Evolutionary conservation across 306 rosid genomes (phyloP).

Genomic region (Neltuma alba): DNA sequence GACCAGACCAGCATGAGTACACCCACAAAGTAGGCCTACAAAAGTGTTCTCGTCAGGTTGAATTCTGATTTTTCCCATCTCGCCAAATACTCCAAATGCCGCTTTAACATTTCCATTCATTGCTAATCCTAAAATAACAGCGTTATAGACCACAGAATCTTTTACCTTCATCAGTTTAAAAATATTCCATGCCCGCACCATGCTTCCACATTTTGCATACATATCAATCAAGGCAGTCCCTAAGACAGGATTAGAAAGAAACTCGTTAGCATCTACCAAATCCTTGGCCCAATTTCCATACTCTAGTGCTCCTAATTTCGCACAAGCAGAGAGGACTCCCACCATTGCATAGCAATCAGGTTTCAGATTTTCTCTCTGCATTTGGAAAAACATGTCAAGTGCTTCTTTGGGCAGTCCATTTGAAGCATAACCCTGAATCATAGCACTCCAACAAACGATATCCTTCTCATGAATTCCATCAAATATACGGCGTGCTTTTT

Average conservation of each 20-base stretch:
- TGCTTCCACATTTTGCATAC: slow-evolving; percentile 74
- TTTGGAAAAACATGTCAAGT: slow-evolving; percentile 59
- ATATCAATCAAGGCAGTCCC: slow-evolving; percentile 78
- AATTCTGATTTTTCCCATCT: slow-evolving; percentile 61
- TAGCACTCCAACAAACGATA: slow-evolving; percentile 70
- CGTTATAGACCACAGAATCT: slow-evolving; percentile 69
- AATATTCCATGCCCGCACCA: slow-evolving; percentile 57
- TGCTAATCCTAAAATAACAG: slow-evolving; percentile 64
- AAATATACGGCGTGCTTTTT: slow-evolving; percentile 47
- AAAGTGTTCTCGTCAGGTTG: slow-evolving; percentile 66
- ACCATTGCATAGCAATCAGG: slow-evolving; percentile 75
- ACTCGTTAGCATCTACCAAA: slow-evolving; percentile 54
- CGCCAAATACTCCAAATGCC: slow-evolving; percentile 66
- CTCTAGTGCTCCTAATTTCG: slow-evolving; percentile 64
- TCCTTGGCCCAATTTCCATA: slow-evolving; percentile 63
- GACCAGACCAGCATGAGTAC: slow-evolving; percentile 77
- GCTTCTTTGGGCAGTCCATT: slow-evolving; percentile 69
- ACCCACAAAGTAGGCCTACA: slow-evolving; percentile 69
- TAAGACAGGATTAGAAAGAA: slow-evolving; percentile 56
- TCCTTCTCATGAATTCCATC: slow-evolving; percentile 64
- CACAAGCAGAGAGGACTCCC: slow-evolving; percentile 69
- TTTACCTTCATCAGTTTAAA: slow-evolving; percentile 58
- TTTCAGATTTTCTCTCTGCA: slow-evolving; percentile 56
- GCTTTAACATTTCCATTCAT: slow-evolving; percentile 65
- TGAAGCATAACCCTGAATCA: slow-evolving; percentile 69